These are phyloP conservation scores for Solanum rostratum DNA, from an alignment of 257 asterid species.

Conservation along the genomic window DNA sequence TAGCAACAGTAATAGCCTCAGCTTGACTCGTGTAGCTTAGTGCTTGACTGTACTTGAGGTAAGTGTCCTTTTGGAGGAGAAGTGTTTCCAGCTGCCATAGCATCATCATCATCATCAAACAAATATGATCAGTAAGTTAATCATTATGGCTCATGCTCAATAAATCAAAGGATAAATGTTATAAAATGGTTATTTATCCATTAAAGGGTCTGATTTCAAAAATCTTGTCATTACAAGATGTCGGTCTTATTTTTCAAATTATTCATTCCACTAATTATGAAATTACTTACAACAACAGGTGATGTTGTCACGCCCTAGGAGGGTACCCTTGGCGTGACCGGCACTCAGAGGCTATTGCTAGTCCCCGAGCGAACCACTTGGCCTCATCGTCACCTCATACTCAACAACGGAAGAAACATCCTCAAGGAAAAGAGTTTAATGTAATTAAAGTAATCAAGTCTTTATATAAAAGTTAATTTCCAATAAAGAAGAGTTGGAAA, in stretches of 20 bases:
- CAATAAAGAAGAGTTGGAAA: too few relatives aligned
- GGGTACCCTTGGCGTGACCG: too few relatives aligned
- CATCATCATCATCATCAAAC: slow-evolving; percentile 32
- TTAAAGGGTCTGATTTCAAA: background rate
- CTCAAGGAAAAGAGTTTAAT: too few relatives aligned
- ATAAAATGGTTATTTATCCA: background rate
- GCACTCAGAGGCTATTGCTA: too few relatives aligned
- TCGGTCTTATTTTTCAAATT: background rate
- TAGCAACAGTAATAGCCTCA: slow-evolving; percentile 69
- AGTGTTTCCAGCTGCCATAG: slow-evolving; percentile 99
- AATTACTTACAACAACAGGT: background rate
- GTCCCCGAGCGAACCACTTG: too few relatives aligned
- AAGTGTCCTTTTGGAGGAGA: slow-evolving; percentile 87
- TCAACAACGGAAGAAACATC: too few relatives aligned
- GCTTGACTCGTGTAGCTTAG: slow-evolving; percentile 98
- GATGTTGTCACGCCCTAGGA: too few relatives aligned
- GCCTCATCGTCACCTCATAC: too few relatives aligned
- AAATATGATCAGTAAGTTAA: slow-evolving; percentile 15
- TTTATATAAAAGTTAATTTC: too few relatives aligned
- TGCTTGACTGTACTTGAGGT: slow-evolving; percentile 91
- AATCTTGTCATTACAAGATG: background rate
- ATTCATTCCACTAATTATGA: background rate
- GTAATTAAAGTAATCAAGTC: too few relatives aligned
- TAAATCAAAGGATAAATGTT: background rate
- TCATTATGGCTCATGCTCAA: slow-evolving; percentile 14